phyloP scores from a whole-genome alignment of 2,329 filamentous ascomycete species.

The Phaeophleospora eucalypticola region DNA sequence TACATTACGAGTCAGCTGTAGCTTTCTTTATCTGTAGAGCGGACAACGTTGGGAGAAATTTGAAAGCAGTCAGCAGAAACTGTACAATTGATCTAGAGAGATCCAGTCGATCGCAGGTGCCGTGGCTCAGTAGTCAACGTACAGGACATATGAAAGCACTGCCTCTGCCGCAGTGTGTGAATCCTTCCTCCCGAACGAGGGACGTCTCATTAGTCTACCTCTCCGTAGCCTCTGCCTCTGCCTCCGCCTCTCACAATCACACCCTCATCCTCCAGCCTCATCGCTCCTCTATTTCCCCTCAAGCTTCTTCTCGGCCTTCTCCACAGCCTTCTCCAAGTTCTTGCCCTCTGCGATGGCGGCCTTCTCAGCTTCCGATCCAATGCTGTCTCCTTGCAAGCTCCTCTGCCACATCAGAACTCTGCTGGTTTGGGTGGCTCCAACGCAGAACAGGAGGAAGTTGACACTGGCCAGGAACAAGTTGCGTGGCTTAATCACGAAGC shows the following conservation, averaged over 20 bases:
- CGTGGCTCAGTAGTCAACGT: not conserved
- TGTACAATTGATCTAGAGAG: not conserved
- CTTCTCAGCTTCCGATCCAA: conserved; percentile 40
- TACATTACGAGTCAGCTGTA: too few relatives aligned
- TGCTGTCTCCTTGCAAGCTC: conserved; percentile 54
- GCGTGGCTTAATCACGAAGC: conserved; percentile 89
- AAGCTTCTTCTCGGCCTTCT: conserved; percentile 37
- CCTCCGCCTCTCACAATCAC: not conserved
- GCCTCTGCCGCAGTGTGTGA: not conserved
- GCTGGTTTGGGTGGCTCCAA: conserved; percentile 75
- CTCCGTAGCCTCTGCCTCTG: not conserved
- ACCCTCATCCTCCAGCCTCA: not conserved
- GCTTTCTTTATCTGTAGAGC: not conserved
- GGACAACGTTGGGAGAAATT: not conserved
- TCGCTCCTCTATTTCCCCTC: conserved; percentile 9
- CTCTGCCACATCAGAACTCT: conserved; percentile 68
- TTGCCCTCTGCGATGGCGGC: conserved; percentile 32
- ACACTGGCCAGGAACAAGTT: conserved; percentile 91
- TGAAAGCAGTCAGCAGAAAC: not conserved
- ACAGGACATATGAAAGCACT: not conserved
- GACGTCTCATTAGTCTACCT: not conserved
- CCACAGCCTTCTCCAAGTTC: conserved; percentile 33
- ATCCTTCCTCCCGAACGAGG: not conserved
- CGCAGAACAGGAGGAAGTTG: conserved; percentile 94
- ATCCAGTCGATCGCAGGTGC: not conserved